These are phyloP conservation scores for Epichloe coenophiala DNA, from an alignment of 2,329 filamentous ascomycete species.

Conservation along the genomic window DNA sequence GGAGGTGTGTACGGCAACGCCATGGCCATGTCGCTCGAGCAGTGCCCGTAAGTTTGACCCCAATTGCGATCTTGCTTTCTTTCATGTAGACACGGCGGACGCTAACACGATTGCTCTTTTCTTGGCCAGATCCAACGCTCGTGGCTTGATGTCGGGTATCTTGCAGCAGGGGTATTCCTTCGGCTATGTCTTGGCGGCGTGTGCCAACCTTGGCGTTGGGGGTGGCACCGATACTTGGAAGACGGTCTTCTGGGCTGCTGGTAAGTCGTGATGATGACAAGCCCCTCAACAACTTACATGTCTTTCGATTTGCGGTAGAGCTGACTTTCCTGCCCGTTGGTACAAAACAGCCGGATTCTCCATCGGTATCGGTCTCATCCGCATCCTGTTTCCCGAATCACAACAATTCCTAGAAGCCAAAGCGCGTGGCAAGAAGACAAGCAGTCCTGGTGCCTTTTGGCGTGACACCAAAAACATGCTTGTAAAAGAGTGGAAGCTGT, in stretches of 20 bases:
- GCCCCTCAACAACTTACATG: not conserved
- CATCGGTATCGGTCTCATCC: conserved; percentile 53
- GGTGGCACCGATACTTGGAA: conserved; percentile 54
- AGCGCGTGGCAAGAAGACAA: conserved; percentile 37
- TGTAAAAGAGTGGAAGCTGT: conserved; percentile 59
- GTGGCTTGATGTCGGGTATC: conserved; percentile 71
- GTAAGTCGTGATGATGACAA: conserved; percentile 12
- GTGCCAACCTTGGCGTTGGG: conserved; percentile 60
- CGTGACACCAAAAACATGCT: conserved; percentile 56
- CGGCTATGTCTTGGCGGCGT: conserved; percentile 67
- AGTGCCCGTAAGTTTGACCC: conserved; percentile 41
- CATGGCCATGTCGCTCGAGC: conserved; percentile 64
- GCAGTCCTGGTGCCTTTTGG: conserved; percentile 46
- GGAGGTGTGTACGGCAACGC: conserved; percentile 70
- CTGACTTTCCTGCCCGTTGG: not conserved
- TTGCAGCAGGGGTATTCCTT: conserved; percentile 72
- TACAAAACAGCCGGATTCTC: conserved; percentile 41
- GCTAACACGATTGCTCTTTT: conserved; percentile 8
- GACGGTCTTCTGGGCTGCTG: conserved; percentile 59
- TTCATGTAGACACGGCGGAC: not conserved
- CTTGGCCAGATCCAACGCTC: conserved; percentile 39
- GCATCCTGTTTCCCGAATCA: conserved; percentile 59
- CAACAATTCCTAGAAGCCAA: conserved; percentile 62
- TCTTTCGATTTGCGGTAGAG: not conserved
- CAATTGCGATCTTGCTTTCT: too few relatives aligned